Conservation (phyloP, 257 asterid species). For the Scutellaria galericulata region DNA sequence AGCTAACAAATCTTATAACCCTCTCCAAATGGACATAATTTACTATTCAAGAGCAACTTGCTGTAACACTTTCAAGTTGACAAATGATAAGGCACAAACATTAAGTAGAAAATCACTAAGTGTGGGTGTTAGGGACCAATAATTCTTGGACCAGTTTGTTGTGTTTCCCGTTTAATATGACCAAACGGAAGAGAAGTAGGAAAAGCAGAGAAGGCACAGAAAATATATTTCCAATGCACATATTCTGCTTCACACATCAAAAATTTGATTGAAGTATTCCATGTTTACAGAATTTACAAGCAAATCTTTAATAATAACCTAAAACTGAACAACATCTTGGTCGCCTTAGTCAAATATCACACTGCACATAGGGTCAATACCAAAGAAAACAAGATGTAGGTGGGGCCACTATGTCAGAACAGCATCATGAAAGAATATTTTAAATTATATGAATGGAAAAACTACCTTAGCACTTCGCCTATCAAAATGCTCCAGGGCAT, state of each 20-base stretch:
- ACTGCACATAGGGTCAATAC: slow-evolving; percentile 3
- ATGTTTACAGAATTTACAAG: not conserved
- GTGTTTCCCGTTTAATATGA: not conserved
- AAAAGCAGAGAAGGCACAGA: slow-evolving; percentile 3
- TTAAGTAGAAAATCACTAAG: not conserved
- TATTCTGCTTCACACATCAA: slow-evolving; percentile 28
- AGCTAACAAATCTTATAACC: not conserved
- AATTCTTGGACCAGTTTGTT: slow-evolving; percentile 3
- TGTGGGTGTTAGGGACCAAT: not conserved
- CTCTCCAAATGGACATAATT: slow-evolving; percentile 9
- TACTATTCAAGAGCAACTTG: slow-evolving; percentile 16
- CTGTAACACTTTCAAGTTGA: not conserved
- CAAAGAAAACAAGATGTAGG: not conserved
- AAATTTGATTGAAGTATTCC: not conserved
- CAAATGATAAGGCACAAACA: not conserved
- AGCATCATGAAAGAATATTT: slow-evolving; percentile 16
- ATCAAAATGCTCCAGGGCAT: slow-evolving; percentile 97
- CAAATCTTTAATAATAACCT: too few species aligned
- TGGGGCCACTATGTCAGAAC: slow-evolving; percentile 5
- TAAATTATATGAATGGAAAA: slow-evolving; percentile 9
- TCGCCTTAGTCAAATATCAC: not conserved
- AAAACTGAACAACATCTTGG: too few species aligned
- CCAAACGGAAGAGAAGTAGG: not conserved
- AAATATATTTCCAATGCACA: slow-evolving; percentile 17
- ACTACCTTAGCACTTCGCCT: slow-evolving; percentile 91